phyloP scores from a whole-genome alignment of 2,329 filamentous ascomycete genomes.

The Scedosporium aurantiacum region DNA sequence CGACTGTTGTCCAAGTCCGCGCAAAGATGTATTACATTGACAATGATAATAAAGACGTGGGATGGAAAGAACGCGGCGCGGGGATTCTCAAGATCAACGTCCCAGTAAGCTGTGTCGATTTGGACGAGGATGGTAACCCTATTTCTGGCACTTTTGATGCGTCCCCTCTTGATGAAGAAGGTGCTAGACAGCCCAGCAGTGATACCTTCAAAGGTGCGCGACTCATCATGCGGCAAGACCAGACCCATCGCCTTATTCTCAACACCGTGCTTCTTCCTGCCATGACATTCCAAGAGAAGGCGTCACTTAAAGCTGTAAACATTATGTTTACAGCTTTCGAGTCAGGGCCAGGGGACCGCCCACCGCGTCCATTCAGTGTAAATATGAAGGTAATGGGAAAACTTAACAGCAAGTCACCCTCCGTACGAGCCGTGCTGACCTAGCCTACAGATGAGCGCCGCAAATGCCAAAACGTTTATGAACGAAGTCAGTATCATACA shows the following conservation, averaged over 20 bases:
- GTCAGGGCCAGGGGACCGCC: constrained; percentile 25
- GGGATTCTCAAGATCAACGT: constrained; percentile 81
- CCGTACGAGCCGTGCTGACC: neutral
- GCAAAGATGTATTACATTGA: constrained; percentile 79
- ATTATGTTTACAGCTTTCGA: constrained; percentile 57
- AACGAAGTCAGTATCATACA: constrained; percentile 39
- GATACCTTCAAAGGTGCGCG: constrained; percentile 44
- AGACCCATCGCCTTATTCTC: constrained; percentile 73
- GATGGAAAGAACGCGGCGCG: constrained; percentile 83
- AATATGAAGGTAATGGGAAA: constrained; percentile 45
- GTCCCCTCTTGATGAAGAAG: constrained; percentile 37
- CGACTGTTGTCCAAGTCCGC: constrained; percentile 61
- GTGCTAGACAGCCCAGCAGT: constrained; percentile 15
- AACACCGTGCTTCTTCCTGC: constrained; percentile 73
- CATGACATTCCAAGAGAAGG: constrained; percentile 69
- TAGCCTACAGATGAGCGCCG: constrained; percentile 36
- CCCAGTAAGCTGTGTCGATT: constrained; percentile 43
- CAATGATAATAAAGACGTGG: constrained; percentile 51
- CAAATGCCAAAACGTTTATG: constrained; percentile 41
- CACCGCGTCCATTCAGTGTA: constrained; percentile 42
- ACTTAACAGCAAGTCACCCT: constrained; percentile 3
- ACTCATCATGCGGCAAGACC: constrained; percentile 84
- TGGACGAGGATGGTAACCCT: constrained; percentile 39
- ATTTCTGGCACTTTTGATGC: constrained; percentile 45
- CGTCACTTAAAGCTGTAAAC: constrained; percentile 58